Base-by-base conservation (phyloP, 2,329 filamentous ascomycete genomes). In the Phyllosticta citrichinensis region DNA sequence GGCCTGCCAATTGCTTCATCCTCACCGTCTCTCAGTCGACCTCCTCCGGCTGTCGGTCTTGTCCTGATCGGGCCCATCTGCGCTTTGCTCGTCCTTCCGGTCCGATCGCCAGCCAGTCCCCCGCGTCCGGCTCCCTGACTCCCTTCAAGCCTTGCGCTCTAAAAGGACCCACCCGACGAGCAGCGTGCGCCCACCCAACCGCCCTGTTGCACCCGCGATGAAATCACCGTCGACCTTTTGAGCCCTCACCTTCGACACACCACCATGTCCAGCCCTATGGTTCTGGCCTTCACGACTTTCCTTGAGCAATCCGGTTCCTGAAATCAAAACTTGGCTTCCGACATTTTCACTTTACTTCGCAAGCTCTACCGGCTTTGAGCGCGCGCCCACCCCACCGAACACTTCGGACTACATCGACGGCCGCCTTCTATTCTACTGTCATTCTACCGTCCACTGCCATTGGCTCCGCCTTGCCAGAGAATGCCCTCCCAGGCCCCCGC, bases 291-390 rank as follows among this genome's bases (percentile, higher is more conserved):
- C 72, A 75, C 73, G 68, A 77, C 70, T 75, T 75, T 79, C 78
- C 78, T 80, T 80, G 77, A 80, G 75, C 75, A 77, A 70, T 76
- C 77, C 64, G 74, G 73, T 74, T 75, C 73, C 69, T 74, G 73
- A 74, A 69, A 71, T 66, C 64, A 64, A 47, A n/a, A 54, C 60
- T 60, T 63, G 56, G 55, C 59, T 51, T 58, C 58, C 60, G 50
- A 62, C 57, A 61, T 63, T 63, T 58, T 56, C 53, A 53, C 55
- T 62, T 58, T 35, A 40, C 60, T 61, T 58, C 24, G 58, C 57
- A 30, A 35, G 58, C 58, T 53, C 25, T 22, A 27, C 40, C 52
- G 53, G 25, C 57, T 50, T 20, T 33, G 27, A 56, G 66, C 62
- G 63, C 68, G 64, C 67, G 72, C 63, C 64, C 52, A 22, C n/a